Base-by-base conservation (phyloP, 139 green algal genomes). In the Chlamydomonas sp. region DNA sequence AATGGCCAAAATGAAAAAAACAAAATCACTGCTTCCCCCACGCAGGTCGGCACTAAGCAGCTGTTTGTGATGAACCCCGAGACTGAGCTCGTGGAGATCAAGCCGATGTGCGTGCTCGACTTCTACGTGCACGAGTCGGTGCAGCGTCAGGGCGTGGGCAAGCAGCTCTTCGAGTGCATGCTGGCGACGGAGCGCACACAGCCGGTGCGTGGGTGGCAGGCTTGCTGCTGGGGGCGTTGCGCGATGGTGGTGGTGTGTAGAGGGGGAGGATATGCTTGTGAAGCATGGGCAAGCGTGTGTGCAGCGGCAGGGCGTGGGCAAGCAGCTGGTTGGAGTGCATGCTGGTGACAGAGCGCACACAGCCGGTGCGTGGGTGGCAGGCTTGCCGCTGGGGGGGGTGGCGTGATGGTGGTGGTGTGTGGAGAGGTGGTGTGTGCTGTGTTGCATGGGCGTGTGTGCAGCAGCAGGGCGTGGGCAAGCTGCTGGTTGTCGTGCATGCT, bases 81-180 rank as follows among this genome's bases (percentile, higher is more conserved):
- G 13, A 37, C 59, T 13, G 59, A 13, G 26, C 26, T 63, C 3
- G 20, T 39, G 24, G 65, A 61, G 43, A 37, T 62, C 6, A 28
- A 62, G 37, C 20, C 54, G 16, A 28, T 70, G 22, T 91, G 85
- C 69, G 82, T 93, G 20, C 69, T 95, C 62, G 89, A 95, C 69
- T 93, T 95, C 43, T 95, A 90, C 69, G 88, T 95, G 28, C 84
- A 91, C 70, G 85, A 92, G 73, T 75, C 57, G n/a, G 84, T 60
- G 28, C 89, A 95, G 73, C 78, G 87, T 5, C 37, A 72, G 35
- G 89, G 89, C 22, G 48, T 92, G 22, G 89, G 89, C 26, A 78
- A 75, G 36, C 48, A 61, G 4, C 71, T 95, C 29, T 90, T 92
- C 39, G 80, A 90, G 77, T n/a, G n/a, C n/a, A n/a, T n/a, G 81